Evolutionary conservation across 2,329 filamentous ascomycete species (phyloP).

Genomic region (Xylaria sp.): DNA sequence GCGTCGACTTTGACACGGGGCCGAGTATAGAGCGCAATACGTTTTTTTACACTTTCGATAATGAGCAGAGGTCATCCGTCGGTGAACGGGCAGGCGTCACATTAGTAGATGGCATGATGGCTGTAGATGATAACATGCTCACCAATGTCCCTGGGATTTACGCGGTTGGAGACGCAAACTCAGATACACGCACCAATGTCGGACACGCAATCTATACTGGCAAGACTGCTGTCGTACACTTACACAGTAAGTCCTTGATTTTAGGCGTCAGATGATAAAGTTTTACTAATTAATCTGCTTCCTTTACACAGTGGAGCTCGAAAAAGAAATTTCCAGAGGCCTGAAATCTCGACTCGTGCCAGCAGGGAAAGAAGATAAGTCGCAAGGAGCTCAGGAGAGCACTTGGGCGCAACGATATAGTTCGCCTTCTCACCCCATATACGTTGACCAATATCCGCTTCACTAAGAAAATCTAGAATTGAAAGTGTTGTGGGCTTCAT

Average conservation of each 20-base stretch:
- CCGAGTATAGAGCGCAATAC: constrained; percentile 57
- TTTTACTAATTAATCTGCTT: neutral
- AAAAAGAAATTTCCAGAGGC: constrained; percentile 7
- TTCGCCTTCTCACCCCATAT: constrained; percentile 3
- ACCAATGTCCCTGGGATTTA: constrained; percentile 67
- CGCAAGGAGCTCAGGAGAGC: neutral
- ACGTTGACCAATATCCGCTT: constrained; percentile 9
- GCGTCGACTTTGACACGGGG: constrained; percentile 61
- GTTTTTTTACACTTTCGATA: constrained; percentile 62
- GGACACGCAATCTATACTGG: constrained; percentile 70
- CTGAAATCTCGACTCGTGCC: neutral
- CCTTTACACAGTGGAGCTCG: constrained; percentile 7
- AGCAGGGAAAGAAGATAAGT: neutral
- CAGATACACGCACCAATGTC: constrained; percentile 67
- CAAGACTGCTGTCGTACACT: constrained; percentile 66
- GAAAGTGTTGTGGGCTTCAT: neutral
- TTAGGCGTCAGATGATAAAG: neutral
- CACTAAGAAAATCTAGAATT: neutral
- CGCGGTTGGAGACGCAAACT: constrained; percentile 69
- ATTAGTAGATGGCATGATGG: constrained; percentile 58
- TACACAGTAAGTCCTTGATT: constrained; percentile 60
- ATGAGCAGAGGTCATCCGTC: constrained; percentile 60
- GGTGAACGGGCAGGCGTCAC: constrained; percentile 59
- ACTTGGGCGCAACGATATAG: neutral
- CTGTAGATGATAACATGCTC: constrained; percentile 53